Evolutionary conservation across 164 flowering plant genomes (phyloP).

Genomic region (Vitis amurensis): DNA sequence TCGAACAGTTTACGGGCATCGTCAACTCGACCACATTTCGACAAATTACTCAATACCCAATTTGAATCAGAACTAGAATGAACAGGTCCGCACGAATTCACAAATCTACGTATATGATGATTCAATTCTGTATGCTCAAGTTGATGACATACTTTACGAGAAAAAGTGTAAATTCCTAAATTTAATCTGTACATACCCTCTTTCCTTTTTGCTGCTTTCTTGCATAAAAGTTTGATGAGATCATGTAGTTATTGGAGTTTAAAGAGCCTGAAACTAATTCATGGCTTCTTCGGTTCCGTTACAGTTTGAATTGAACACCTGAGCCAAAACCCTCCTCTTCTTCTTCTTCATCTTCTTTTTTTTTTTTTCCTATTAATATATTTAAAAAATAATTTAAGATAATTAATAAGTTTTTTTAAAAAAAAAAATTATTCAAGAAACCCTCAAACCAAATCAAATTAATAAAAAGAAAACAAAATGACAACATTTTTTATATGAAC

Average conservation of each 20-base stretch:
- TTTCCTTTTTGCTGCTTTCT: neutral
- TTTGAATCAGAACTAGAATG: constrained; percentile 13
- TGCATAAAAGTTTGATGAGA: neutral
- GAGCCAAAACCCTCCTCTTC: neutral
- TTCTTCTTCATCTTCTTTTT: neutral
- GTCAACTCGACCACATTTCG: constrained; percentile 55
- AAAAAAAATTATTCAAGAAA: too few relatives aligned
- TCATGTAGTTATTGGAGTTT: neutral
- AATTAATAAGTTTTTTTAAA: too few relatives aligned
- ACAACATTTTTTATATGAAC: too few relatives aligned
- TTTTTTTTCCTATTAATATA: too few relatives aligned
- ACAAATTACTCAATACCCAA: constrained; percentile 25
- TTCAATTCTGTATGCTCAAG: neutral
- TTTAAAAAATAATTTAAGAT: too few relatives aligned
- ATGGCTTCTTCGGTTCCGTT: too few relatives aligned
- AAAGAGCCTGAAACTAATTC: too few relatives aligned
- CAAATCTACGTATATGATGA: neutral
- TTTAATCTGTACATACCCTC: constrained; percentile 16
- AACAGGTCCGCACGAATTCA: neutral
- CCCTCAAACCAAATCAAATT: too few relatives aligned
- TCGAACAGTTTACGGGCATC: constrained; percentile 79
- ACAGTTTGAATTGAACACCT: too few relatives aligned
- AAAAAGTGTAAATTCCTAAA: constrained; percentile 1
- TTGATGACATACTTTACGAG: neutral
- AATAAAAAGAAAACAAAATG: too few relatives aligned